Evolutionary conservation across 371 early-diverging fungal species (phyloP), one percentile per base, ranked within the genome.

Genomic region (Lichtheimia corymbifera): DNA sequence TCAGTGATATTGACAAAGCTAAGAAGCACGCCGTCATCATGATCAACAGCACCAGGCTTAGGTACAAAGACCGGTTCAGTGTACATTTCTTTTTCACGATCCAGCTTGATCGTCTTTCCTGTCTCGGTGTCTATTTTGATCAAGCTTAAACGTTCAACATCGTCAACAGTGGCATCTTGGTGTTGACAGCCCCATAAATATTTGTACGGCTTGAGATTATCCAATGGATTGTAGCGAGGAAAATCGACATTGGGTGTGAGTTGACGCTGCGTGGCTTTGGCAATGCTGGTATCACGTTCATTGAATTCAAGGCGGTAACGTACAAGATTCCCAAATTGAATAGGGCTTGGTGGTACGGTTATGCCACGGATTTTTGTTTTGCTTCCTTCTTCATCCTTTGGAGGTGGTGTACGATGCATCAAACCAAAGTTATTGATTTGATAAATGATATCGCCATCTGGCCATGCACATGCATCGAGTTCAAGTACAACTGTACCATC

Each of bases 1-100:
- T 35, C 11, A 1, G 11, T 11, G 18, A 63, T 25, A 45, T 73
- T 78, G 1, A 78, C 82, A n/a, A 85, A 65, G 17, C 75, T 77
- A 28, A 87, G 55, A 24, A 88, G 43, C 7, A 86, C 84, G 42
- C 88, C 88, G 57, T 89, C 87, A 49, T 88, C 89, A 64, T 89
- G 86, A 5, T 71, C 67, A 0, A 22, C 61, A 0, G 62, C 74
- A 27, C n/a, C 43, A 3, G 87, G 86, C 0, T 70, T 67, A 0
- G 81, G 77, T 6, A 87, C 83, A 73, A 88, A 87, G 22, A 89
- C 77, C 0, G 89, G 87, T 43, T 88, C 87, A 17, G 83, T 77
- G n/a, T 84, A 86, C 11, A 69, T 67, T 30, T 74, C 81, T 0
- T 80, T 77, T 13, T 72, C 72, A 41, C 68, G 47, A 28, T 35